Base-by-base conservation (phyloP, 441 rosid genomes). In the Bruguiera hainesii region DNA sequence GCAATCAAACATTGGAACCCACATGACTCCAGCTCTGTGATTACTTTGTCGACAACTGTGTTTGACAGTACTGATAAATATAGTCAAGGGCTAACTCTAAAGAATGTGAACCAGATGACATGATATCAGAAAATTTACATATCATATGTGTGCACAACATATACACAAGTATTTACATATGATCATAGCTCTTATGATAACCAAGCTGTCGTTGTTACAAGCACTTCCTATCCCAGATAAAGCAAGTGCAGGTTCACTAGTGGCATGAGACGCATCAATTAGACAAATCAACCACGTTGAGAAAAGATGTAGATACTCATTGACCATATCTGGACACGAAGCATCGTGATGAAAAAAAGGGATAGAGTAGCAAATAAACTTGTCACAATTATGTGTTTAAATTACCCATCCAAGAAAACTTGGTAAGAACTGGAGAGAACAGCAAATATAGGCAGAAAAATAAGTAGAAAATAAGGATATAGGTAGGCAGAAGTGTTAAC, bases 1-100 rank as follows among this genome's bases (percentile, higher is more conserved):
- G 86, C 93, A 56, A 75, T 78, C 75, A 89, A 70, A 63, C 99
- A 91, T 69, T 94, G 97, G 73, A 91, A 91, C 51, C 99, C 97
- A 25, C 76, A 76, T 1, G 93, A 76, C 71, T 90, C 94, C 1
- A 94, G 80, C 78, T 94, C 98, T 19, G 80, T 63, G 18, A 75
- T 80, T 55, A 83, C 86, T 81, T 87, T 84, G 16, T 85, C 87
- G n/a, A 86, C 81, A 50, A 85, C 72, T 9, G 78, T 73, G 65
- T 74, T 81, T 20, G 92, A 82, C 72, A 88, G 68, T 66, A 82
- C 87, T 86, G 76, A 42, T 74, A 70, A 68, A 65, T 20, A 25
- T 67, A 26, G 80, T 92, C 83, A 92, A 81, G 85, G 87, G 29
- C 9, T 37, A 73, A 69, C 42, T 9, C 31, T 21, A 29, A 30